Base-by-base conservation (phyloP, 805 yeast species). In the Pichia californica region DNA sequence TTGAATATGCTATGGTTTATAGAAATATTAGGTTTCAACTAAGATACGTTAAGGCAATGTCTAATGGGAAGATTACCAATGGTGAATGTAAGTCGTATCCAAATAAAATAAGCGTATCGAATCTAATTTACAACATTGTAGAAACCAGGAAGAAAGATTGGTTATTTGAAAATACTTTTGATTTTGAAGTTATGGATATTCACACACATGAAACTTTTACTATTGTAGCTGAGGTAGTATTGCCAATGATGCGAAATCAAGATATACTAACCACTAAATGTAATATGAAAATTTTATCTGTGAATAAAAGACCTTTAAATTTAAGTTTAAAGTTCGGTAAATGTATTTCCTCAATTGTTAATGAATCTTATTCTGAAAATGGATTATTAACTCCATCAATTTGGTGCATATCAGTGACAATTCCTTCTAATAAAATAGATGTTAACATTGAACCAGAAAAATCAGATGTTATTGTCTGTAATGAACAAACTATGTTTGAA, bases 361-460 rank as follows among this genome's bases (percentile, higher is more conserved):
- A 43, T 14, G 47, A 50, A 5, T 31, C 54, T 1, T 70, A 63
- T 39, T 36, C 46, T 4, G 47, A 51, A 5, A 40, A 48, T n/a
- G 40, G 48, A 21, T 37, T 65, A 3, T 32, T 61, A 5, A 44
- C 49, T 1, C 73, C 73, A 1, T 47, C 41, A 2, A 43, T 54
- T 7, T 71, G 75, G 74, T 57, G 45, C 40, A n/a, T 69, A 1
- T 46, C 56, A 19, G n/a, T 70, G 1, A 25, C n/a, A 1, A 43
- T 61, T n/a, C 57, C 51, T 3, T 25, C 43, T 1, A 36, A 38
- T 7, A 41, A 38, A 25, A 43, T 61, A 3, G 76, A 71, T 57
- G 52, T 69, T 1, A 71, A 70, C 45, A 61, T 71, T 23, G 76
- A 71, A 44, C 75, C 76, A 3, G 66, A 61, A 40, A 71, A 71